Evolutionary conservation across 495 filamentous ascomycete genomes (phyloP).

Genomic region (Emericellopsis terricola): DNA sequence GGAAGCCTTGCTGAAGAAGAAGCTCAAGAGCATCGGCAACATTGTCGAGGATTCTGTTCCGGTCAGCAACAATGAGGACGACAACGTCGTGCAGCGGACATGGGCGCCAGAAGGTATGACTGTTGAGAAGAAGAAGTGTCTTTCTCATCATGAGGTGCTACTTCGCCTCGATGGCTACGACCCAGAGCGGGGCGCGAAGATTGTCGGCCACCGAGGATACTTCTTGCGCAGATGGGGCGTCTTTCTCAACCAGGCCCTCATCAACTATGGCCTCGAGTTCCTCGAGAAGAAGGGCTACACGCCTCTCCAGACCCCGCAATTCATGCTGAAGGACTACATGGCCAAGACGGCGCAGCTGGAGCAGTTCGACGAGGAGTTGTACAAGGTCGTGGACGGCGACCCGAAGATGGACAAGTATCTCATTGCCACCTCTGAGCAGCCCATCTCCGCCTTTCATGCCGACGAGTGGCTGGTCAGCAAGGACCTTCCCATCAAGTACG

Average conservation of each 20-base stretch:
- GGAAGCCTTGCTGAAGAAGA: slow-evolving; percentile 49
- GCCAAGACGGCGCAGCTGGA: slow-evolving; percentile 97
- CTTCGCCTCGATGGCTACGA: slow-evolving; percentile 80
- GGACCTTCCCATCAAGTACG: slow-evolving; percentile 83
- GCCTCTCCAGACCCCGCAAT: slow-evolving; percentile 82
- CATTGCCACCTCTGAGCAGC: slow-evolving; percentile 94
- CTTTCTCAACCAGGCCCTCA: slow-evolving; percentile 80
- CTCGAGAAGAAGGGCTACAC: slow-evolving; percentile 59
- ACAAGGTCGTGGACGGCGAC: slow-evolving; percentile 85
- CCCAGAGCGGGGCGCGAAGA: slow-evolving; percentile 79
- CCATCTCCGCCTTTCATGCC: slow-evolving; percentile 77
- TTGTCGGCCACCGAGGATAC: slow-evolving; percentile 91
- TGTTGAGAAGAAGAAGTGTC: slow-evolving; percentile 46
- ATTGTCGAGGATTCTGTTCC: slow-evolving; percentile 86
- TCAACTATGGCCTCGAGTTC: slow-evolving; percentile 90
- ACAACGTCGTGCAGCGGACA: slow-evolving; percentile 56
- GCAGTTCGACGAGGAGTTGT: slow-evolving; percentile 93
- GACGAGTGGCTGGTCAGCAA: slow-evolving; percentile 80
- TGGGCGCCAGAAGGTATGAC: slow-evolving; percentile 63
- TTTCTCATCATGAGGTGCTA: slow-evolving; percentile 92
- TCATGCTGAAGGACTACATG: slow-evolving; percentile 94
- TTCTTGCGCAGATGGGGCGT: slow-evolving; percentile 79
- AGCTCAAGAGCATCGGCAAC: slow-evolving; percentile 78
- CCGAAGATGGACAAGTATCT: slow-evolving; percentile 85
- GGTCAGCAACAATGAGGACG: slow-evolving; percentile 81